These are phyloP conservation scores for Erythrobasidium hasegawianum DNA, from an alignment of 1,284 basidiomycete genomes.

Conservation along the genomic window DNA sequence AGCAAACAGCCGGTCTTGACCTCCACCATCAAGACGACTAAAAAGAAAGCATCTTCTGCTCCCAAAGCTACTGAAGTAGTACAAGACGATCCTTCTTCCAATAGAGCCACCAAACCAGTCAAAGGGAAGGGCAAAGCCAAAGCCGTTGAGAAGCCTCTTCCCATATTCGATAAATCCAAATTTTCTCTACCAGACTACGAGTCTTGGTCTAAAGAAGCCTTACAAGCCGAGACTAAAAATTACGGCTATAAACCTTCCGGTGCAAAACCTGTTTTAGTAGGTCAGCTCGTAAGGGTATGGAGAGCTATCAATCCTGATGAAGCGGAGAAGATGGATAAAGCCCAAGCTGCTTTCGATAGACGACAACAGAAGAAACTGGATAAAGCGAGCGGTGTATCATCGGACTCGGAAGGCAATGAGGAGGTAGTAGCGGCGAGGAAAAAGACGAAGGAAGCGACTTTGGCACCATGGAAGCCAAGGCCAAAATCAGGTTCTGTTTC, in stretches of 20 bases:
- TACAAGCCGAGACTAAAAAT: conserved; percentile 28
- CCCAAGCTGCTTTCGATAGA: not conserved
- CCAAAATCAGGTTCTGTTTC: not conserved
- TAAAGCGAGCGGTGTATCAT: too few relatives aligned
- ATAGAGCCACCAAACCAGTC: not conserved
- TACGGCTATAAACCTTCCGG: conserved; percentile 35
- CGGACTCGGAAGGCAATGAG: not conserved
- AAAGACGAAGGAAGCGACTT: too few relatives aligned
- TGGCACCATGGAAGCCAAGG: not conserved
- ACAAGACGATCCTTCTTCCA: too few relatives aligned
- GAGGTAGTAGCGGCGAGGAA: not conserved
- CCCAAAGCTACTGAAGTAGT: too few relatives aligned
- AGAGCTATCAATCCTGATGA: conserved; percentile 17
- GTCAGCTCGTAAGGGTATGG: conserved; percentile 21
- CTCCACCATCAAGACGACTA: not conserved
- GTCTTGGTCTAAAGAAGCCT: conserved; percentile 17
- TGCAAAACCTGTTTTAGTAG: conserved; percentile 10
- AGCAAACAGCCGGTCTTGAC: not conserved
- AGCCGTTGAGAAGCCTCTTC: not conserved
- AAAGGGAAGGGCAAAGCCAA: not conserved
- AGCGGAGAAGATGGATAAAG: conserved; percentile 5
- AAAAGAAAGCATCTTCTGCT: not conserved
- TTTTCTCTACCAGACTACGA: conserved; percentile 31
- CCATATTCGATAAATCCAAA: not conserved
- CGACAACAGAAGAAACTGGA: not conserved